Base-by-base conservation (phyloP, 192 early-diverging fungal species). In the Podila clonocystis region DNA sequence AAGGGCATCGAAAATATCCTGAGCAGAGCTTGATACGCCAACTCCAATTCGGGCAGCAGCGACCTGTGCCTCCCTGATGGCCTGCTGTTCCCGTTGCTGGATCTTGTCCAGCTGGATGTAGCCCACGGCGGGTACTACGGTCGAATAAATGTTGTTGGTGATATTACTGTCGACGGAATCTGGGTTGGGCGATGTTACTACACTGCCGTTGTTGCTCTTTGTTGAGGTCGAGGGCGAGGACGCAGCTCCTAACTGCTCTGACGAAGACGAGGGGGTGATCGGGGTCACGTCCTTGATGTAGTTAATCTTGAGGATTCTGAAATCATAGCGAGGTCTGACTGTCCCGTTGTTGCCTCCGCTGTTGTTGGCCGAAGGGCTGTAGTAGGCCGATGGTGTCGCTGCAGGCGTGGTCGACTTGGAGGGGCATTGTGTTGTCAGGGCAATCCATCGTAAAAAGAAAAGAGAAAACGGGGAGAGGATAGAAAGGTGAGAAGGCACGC, bases 1-100 rank as follows among this genome's bases (percentile, higher is more conserved):
- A 31, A 95, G 72, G 17, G 93, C 94, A 75, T 95, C 92, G 74
- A 95, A 95, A 63, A 95, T 91, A 29, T 87, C 84, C 80, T 95
- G 93, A 9, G 86, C 94, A 82, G 88, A 85, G 41, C 89, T 85
- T 59, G 91, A 91, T 22, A 95, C 94, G 33, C 94, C 94, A 33
- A 94, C 93, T 60, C 94, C 94, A 71, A 94, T 93, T 48, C 89
- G 86, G 9, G 88, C 86, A 31, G 77, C 76, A 20, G 85, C 83
- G 26, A 65, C 78, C 38, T 77, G 75, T 63, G 85, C 82, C 48
- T 84, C 82, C 26, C 84, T 84, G 48, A 87, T 45, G 5, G 91
- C 87, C 41, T 86, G 84, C 59, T 73, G 70, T 73, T 91, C 90
- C 71, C 87, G 70, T 7, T 77, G 69, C 55, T 84, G 82, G 31